These are phyloP conservation scores for Chondrostereum purpureum DNA, from an alignment of 1,284 basidiomycete genomes.

Conservation along the genomic window DNA sequence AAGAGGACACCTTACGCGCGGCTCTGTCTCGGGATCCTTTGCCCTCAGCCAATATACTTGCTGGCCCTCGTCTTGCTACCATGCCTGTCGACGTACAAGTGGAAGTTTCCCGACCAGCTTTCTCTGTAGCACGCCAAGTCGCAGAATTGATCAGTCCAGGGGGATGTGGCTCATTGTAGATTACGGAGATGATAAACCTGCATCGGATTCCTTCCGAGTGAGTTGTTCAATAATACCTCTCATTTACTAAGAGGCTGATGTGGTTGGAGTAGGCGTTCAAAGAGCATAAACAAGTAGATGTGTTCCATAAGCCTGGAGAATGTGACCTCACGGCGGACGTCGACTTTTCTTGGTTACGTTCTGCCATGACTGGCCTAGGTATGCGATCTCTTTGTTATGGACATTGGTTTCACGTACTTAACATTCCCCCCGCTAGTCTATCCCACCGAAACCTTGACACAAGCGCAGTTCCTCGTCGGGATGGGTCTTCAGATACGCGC, in stretches of 20 bases:
- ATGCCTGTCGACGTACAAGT: slow-evolving; percentile 66
- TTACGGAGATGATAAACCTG: slow-evolving; percentile 77
- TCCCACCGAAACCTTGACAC: slow-evolving; percentile 61
- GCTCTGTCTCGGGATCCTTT: slow-evolving; percentile 62
- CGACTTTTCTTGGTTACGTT: slow-evolving; percentile 85
- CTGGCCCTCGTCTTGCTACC: slow-evolving; percentile 59
- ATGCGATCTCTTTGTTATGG: slow-evolving; percentile 17
- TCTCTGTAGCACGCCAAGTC: slow-evolving; percentile 59
- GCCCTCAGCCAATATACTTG: slow-evolving; percentile 58
- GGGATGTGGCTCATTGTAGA: slow-evolving; percentile 85
- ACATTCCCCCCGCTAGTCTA: slow-evolving; percentile 29
- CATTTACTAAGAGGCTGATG: neutral
- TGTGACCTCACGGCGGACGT: slow-evolving; percentile 95
- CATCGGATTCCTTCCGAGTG: slow-evolving; percentile 78
- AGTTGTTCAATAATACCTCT: slow-evolving; percentile 18
- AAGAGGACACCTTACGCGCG: slow-evolving; percentile 34
- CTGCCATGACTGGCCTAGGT: slow-evolving; percentile 68
- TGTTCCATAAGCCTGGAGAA: slow-evolving; percentile 81
- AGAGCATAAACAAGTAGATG: slow-evolving; percentile 79
- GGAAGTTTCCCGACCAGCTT: slow-evolving; percentile 74
- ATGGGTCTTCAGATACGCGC: slow-evolving; percentile 67
- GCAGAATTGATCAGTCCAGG: slow-evolving; percentile 51
- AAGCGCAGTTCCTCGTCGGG: slow-evolving; percentile 62
- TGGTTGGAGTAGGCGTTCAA: slow-evolving; percentile 88
- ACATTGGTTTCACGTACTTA: slow-evolving; percentile 3